Evolutionary conservation across 2,329 filamentous ascomycete species (phyloP).

Genomic region (Simplicillium aogashimaense): DNA sequence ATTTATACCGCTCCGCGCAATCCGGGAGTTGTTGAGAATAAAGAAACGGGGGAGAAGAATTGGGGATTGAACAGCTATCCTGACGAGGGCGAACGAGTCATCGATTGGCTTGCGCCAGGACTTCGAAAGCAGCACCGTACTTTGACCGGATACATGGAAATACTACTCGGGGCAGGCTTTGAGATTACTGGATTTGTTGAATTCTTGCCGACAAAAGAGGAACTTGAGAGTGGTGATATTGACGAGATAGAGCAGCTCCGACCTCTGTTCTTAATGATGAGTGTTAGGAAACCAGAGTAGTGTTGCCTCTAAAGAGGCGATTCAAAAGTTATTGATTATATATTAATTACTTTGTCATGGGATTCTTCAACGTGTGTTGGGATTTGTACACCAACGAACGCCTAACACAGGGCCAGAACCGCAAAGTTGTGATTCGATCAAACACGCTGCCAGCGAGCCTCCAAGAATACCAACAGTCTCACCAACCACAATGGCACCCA

Average conservation of each 20-base stretch:
- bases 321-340: too few species aligned
- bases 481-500: too few species aligned
- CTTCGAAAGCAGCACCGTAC: constrained; percentile 37
- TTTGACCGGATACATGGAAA: constrained; percentile 26
- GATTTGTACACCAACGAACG: too few species aligned
- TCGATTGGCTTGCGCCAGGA: constrained; percentile 30
- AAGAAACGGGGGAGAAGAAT: constrained; percentile 18
- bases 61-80: constrained; percentile 33
- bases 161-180: constrained; percentile 25
- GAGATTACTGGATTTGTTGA: constrained; percentile 27
- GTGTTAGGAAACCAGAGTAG: constrained; percentile 4
- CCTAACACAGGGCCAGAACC: too few species aligned
- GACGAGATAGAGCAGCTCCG: constrained; percentile 20
- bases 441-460: too few species aligned
- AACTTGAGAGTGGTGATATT: constrained; percentile 18
- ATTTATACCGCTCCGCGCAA: constrained; percentile 30
- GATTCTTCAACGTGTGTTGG: too few species aligned
- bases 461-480: too few species aligned
- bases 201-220: constrained; percentile 20
- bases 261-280: constrained; percentile 24
- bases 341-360: too few species aligned
- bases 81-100: constrained; percentile 27
- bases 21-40: constrained; percentile 16
- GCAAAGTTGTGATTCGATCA: too few species aligned
- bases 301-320: not conserved